Evolutionary conservation across 23 red algal species (phyloP).

Genomic region (Pyropia yezoensis): DNA sequence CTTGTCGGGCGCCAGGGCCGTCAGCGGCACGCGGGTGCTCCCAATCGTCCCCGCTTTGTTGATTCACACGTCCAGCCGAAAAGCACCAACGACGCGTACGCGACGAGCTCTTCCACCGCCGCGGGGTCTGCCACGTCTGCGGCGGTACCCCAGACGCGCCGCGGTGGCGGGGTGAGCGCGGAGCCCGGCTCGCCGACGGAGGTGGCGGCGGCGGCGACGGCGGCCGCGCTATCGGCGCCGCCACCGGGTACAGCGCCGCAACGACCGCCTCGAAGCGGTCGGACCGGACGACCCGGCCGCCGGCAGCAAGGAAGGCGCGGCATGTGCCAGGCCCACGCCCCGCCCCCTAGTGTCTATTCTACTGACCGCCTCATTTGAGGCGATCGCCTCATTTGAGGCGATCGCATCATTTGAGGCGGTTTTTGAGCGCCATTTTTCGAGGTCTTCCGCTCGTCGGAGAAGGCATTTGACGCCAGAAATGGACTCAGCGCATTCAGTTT

Average conservation of each 20-base stretch:
- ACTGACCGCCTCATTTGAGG: no score
- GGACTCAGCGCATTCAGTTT: no score
- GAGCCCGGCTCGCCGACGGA: not conserved
- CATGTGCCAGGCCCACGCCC: conserved; percentile 38
- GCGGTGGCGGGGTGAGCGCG: not conserved
- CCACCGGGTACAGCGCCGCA: not conserved
- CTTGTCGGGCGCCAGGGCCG: conserved; percentile 10
- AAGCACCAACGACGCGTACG: conserved; percentile 9
- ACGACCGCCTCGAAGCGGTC: conserved; percentile 7
- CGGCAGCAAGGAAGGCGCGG: conserved; percentile 20
- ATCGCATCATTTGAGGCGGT: no score
- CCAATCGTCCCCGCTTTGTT: conserved; percentile 73
- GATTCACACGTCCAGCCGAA: conserved; percentile 39
- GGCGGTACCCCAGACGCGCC: conserved; percentile 20
- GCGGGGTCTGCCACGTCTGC: conserved; percentile 34
- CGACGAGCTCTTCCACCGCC: conserved; percentile 22
- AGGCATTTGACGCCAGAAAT: no score
- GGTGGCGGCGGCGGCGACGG: conserved; percentile 1
- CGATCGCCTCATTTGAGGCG: no score
- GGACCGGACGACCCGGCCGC: conserved; percentile 25
- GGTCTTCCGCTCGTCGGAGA: no score
- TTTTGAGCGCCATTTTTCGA: no score
- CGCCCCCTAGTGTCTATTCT: no score
- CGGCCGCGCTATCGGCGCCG: not conserved
- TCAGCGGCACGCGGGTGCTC: conserved; percentile 12